These are phyloP conservation scores for Nepenthes alata DNA, from an alignment of 179 eudicot genomes.

Conservation along the genomic window DNA sequence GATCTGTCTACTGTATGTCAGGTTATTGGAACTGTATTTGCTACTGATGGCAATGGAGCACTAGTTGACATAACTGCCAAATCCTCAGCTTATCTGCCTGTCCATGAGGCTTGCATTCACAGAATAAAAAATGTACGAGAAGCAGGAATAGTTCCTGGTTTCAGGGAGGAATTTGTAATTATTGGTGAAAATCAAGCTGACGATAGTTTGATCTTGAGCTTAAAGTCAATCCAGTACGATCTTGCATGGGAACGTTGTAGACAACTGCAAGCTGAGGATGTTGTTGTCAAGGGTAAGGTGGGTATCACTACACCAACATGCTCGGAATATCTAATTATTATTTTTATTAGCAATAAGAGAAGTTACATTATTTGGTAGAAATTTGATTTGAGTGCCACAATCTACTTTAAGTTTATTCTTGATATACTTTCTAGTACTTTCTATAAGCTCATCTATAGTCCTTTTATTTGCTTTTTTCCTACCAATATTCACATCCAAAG, in stretches of 20 bases:
- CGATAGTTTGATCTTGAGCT: constrained; percentile 78
- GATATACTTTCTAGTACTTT: too few relatives aligned
- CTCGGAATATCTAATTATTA: too few relatives aligned
- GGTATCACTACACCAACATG: constrained; percentile 7
- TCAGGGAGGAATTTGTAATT: constrained; percentile 62
- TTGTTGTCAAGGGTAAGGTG: constrained; percentile 83
- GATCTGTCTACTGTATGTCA: constrained; percentile 13
- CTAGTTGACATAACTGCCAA: constrained; percentile 77
- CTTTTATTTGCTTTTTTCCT: too few relatives aligned
- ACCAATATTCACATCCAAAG: neutral
- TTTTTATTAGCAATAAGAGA: too few relatives aligned
- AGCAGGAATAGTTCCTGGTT: constrained; percentile 78
- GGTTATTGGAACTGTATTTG: constrained; percentile 75
- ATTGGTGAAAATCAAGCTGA: constrained; percentile 75
- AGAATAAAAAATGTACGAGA: constrained; percentile 59
- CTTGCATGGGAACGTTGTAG: constrained; percentile 98
- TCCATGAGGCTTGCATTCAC: constrained; percentile 68
- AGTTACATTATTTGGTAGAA: too few relatives aligned
- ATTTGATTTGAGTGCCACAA: neutral
- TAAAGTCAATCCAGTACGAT: constrained; percentile 54
- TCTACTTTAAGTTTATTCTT: too few relatives aligned
- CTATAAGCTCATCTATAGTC: too few relatives aligned
- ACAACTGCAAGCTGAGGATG: constrained; percentile 94
- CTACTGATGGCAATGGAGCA: constrained; percentile 64
- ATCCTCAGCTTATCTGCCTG: constrained; percentile 81